Conservation (phyloP, 352 stramenopile species). For the Phytophthora nicotianae region DNA sequence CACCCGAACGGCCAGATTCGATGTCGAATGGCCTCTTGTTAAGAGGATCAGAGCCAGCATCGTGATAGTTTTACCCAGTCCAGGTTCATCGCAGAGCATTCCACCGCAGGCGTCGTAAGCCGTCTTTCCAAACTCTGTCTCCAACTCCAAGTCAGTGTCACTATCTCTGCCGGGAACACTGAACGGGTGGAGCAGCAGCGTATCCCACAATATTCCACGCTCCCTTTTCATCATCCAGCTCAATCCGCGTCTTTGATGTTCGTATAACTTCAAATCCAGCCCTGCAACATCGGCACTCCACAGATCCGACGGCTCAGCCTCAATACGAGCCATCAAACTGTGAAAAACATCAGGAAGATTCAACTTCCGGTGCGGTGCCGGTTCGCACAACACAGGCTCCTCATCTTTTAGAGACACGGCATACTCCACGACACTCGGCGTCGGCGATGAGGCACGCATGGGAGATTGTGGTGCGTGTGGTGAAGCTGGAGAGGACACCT, state of each 20-base stretch:
- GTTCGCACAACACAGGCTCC: background rate
- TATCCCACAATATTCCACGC: slow-evolving; percentile 19
- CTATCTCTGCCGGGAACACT: slow-evolving; percentile 32
- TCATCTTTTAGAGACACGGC: slow-evolving; percentile 2
- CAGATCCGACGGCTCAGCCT: slow-evolving; percentile 49
- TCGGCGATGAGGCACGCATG: background rate
- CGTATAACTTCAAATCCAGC: slow-evolving; percentile 64
- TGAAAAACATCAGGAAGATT: slow-evolving; percentile 54
- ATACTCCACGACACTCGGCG: slow-evolving; percentile 5
- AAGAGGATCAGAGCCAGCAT: slow-evolving; percentile 79
- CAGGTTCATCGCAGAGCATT: slow-evolving; percentile 80
- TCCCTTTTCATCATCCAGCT: slow-evolving; percentile 81
- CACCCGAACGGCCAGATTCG: slow-evolving; percentile 6
- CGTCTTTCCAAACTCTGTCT: slow-evolving; percentile 55
- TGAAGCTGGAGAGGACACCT: background rate
- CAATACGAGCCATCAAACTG: too few relatives aligned
- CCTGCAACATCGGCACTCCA: slow-evolving; percentile 58
- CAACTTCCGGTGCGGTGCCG: slow-evolving; percentile 23
- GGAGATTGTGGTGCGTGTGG: background rate
- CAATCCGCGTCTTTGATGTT: slow-evolving; percentile 67
- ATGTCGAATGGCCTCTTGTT: slow-evolving; percentile 58
- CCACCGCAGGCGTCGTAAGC: slow-evolving; percentile 64
- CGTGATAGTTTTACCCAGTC: slow-evolving; percentile 81
- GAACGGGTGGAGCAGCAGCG: slow-evolving; percentile 48
- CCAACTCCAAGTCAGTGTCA: slow-evolving; percentile 23